Evolutionary conservation across 108 stramenopile genomes (phyloP).

Genomic region (Epipyxis sp.): DNA sequence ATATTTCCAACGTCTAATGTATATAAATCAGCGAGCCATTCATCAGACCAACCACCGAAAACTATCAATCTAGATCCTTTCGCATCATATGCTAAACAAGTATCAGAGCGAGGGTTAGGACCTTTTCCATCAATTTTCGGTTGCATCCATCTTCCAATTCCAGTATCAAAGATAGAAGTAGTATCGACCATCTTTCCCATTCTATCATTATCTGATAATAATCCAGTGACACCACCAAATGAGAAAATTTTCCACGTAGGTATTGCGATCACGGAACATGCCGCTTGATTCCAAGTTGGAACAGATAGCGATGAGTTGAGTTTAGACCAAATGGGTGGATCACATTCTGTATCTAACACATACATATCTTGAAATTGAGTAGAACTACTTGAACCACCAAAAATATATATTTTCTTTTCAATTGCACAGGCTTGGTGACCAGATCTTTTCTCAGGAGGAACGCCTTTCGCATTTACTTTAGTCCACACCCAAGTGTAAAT

Average conservation of each 20-base stretch:
- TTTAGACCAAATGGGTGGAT: background rate
- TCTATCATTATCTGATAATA: slow-evolving; percentile 59
- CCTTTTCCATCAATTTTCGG: slow-evolving; percentile 50
- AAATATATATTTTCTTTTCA: slow-evolving; percentile 59
- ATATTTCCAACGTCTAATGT: slow-evolving; percentile 61
- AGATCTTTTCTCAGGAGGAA: slow-evolving; percentile 59
- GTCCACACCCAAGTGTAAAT: slow-evolving; percentile 55
- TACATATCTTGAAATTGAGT: slow-evolving; percentile 69
- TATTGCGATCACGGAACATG: slow-evolving; percentile 65
- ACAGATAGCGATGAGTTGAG: background rate
- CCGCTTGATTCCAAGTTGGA: slow-evolving; percentile 67
- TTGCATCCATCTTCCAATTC: slow-evolving; percentile 51
- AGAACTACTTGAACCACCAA: slow-evolving; percentile 71
- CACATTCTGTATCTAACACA: slow-evolving; percentile 52
- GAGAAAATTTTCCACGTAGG: slow-evolving; percentile 74
- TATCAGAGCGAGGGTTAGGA: slow-evolving; percentile 64
- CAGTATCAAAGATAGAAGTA: slow-evolving; percentile 58
- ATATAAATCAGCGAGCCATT: slow-evolving; percentile 63
- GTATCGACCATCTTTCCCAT: slow-evolving; percentile 27
- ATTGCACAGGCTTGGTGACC: slow-evolving; percentile 63
- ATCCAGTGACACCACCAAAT: slow-evolving; percentile 71
- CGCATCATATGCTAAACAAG: slow-evolving; percentile 41
- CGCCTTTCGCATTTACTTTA: slow-evolving; percentile 48
- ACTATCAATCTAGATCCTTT: slow-evolving; percentile 49
- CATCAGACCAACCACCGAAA: slow-evolving; percentile 73